Percentiles rank a stretch among this genome's conserved stretches.
phyloP scores from a whole-genome alignment of 1,139 yeast species.

The Spathaspora sp. region DNA sequence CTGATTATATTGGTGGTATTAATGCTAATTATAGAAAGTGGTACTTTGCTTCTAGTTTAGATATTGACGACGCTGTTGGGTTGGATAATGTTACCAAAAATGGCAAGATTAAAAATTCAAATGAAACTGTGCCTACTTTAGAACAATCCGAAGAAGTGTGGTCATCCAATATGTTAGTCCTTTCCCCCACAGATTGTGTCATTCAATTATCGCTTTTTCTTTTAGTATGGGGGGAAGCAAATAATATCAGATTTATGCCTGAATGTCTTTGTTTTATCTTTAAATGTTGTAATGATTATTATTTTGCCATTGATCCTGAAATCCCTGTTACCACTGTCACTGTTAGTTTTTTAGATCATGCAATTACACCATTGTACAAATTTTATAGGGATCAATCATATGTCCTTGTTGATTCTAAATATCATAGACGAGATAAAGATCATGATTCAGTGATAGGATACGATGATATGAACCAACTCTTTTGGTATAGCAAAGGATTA shows the following conservation, averaged over 20 bases:
- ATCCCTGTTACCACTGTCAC: conserved; percentile 20
- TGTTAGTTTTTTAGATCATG: conserved; percentile 54
- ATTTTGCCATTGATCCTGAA: conserved; percentile 43
- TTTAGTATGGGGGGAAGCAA: conserved; percentile 88
- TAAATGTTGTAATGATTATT: conserved; percentile 74
- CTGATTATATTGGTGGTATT: conserved; percentile 85
- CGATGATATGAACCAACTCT: conserved; percentile 63
- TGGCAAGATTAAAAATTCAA: conserved; percentile 34
- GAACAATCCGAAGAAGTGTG: conserved; percentile 84
- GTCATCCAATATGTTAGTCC: conserved; percentile 57
- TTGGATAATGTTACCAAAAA: conserved; percentile 53
- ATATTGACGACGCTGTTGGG: conserved; percentile 79
- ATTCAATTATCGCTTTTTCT: conserved; percentile 70
- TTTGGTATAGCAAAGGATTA: conserved; percentile 57
- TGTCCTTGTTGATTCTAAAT: conserved; percentile 33
- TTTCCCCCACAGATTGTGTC: conserved; percentile 54
- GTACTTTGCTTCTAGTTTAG: conserved; percentile 93
- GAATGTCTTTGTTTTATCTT: conserved; percentile 81
- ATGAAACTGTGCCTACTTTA: conserved; percentile 33
- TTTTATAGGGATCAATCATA: conserved; percentile 60
- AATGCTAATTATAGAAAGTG: conserved; percentile 90
- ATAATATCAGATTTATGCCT: conserved; percentile 78
- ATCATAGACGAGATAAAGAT: conserved; percentile 47
- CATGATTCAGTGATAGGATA: conserved; percentile 57
- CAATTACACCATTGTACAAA: conserved; percentile 73